Conservation (phyloP, 2,329 filamentous ascomycete species). For the Fusarium torreyae region DNA sequence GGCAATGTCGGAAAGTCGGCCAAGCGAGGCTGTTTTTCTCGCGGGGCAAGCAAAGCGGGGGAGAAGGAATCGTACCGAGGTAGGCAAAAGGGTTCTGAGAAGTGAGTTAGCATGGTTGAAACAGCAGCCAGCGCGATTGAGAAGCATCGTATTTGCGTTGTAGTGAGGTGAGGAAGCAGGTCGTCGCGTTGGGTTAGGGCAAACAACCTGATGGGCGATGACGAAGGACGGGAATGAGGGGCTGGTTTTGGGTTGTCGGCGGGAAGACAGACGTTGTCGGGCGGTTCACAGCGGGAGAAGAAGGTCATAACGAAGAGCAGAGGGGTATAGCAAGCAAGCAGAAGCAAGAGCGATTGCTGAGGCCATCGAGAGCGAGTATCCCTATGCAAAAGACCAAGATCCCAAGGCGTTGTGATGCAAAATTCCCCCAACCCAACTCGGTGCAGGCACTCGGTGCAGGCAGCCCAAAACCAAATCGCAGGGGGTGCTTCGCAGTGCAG, state of each 20-base stretch:
- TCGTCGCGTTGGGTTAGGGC: conserved; percentile 40
- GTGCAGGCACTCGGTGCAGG: conserved; percentile 7
- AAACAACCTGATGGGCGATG: conserved; percentile 42
- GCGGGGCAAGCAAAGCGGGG: conserved; percentile 43
- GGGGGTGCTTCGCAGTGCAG: conserved; percentile 10
- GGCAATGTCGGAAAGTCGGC: conserved; percentile 34
- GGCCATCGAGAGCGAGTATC: conserved; percentile 24
- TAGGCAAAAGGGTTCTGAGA: conserved; percentile 96
- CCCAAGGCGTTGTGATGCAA: conserved; percentile 24
- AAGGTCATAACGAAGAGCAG: background rate
- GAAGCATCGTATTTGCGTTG: conserved; percentile 13
- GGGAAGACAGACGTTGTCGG: conserved; percentile 3
- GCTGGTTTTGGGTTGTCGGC: conserved; percentile 28
- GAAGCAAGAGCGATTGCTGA: conserved; percentile 19
- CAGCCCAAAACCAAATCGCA: conserved; percentile 9
- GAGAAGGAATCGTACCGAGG: conserved; percentile 80
- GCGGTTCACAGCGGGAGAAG: background rate
- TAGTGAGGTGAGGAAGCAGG: conserved; percentile 6
- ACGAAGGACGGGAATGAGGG: conserved; percentile 41
- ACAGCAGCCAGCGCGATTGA: background rate
- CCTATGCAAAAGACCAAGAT: conserved; percentile 11
- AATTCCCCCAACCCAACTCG: conserved; percentile 14
- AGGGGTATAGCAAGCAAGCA: background rate
- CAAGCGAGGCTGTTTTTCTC: conserved; percentile 38
- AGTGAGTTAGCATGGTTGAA: conserved; percentile 40